These are phyloP conservation scores for Lentinula lateritia DNA, from an alignment of 768 basidiomycete genomes.

Conservation along the genomic window DNA sequence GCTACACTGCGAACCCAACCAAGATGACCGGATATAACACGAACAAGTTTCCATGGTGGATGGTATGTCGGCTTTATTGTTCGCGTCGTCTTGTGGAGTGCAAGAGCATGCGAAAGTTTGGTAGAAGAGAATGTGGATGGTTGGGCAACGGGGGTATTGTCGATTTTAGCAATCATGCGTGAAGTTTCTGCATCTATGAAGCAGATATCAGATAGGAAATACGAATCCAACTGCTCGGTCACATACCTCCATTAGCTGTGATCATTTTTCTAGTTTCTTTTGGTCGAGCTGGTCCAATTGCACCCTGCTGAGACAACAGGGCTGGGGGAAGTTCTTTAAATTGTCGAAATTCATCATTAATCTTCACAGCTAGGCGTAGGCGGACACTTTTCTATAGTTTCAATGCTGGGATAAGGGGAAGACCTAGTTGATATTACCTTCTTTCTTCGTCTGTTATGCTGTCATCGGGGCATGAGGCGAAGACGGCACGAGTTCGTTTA, in stretches of 20 bases:
- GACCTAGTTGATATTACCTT: constrained; percentile 38
- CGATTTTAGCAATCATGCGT: constrained; percentile 67
- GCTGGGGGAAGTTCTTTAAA: constrained; percentile 80
- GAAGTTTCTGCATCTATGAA: constrained; percentile 40
- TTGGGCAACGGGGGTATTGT: constrained; percentile 61
- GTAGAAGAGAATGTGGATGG: constrained; percentile 67
- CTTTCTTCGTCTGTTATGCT: constrained; percentile 60
- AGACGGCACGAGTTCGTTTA: constrained; percentile 70
- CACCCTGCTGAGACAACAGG: constrained; percentile 73
- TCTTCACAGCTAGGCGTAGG: constrained; percentile 75
- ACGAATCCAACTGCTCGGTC: neutral
- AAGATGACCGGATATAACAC: constrained; percentile 96
- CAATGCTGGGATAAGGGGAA: neutral
- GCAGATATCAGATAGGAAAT: neutral
- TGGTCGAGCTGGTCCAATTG: constrained; percentile 76
- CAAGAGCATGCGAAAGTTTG: constrained; percentile 83
- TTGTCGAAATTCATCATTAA: constrained; percentile 85
- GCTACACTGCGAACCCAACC: constrained; percentile 97
- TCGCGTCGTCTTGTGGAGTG: constrained; percentile 88
- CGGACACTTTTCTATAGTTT: constrained; percentile 43
- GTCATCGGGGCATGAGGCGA: constrained; percentile 61
- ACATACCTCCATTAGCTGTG: constrained; percentile 60
- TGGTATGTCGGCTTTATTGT: constrained; percentile 96
- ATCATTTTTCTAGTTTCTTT: constrained; percentile 59
- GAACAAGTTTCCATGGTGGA: constrained; percentile 90